These are phyloP conservation scores for Cystofilobasidium capitatum DNA, from an alignment of 768 basidiomycete species.

Conservation along the genomic window DNA sequence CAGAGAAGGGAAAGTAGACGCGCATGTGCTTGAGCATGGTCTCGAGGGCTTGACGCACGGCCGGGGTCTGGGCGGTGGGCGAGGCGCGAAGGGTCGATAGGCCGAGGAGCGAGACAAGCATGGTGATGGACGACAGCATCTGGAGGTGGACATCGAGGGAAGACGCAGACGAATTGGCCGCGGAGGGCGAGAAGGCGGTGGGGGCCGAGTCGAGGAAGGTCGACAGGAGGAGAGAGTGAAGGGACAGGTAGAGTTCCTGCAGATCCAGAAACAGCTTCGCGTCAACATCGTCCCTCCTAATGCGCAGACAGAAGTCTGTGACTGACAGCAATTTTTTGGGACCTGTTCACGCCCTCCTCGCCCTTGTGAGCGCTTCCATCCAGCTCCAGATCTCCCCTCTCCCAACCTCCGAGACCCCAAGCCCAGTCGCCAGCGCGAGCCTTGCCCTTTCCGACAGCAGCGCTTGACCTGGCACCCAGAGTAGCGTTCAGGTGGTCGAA, in stretches of 20 bases:
- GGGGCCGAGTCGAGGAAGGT: constrained; percentile 83
- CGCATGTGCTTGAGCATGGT: constrained; percentile 62
- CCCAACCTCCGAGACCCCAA: constrained; percentile 17
- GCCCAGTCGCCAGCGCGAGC: constrained; percentile 22
- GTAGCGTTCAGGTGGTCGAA: not conserved
- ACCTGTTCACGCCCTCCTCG: constrained; percentile 21
- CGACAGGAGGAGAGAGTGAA: constrained; percentile 71
- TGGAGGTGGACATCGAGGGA: constrained; percentile 12
- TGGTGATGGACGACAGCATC: constrained; percentile 48
- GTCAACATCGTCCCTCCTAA: no score
- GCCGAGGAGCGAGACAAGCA: constrained; percentile 42
- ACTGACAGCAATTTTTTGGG: constrained; percentile 30
- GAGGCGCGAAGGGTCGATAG: not conserved
- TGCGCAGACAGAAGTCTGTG: no score
- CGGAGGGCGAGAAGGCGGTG: constrained; percentile 59
- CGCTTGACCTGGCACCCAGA: not conserved
- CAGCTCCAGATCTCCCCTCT: constrained; percentile 19
- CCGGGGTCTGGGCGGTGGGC: not conserved
- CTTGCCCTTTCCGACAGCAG: not conserved
- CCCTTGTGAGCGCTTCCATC: constrained; percentile 21
- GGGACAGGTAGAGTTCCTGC: constrained; percentile 51
- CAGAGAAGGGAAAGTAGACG: constrained; percentile 70
- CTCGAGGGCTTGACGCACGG: constrained; percentile 38
- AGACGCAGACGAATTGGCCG: constrained; percentile 20
- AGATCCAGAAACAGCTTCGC: no score